A percentile compares a stretch with the other conserved stretches of the same genome.
These are phyloP conservation scores for Arctium minus DNA, from an alignment of 129 eudicot species.

Conservation along the genomic window DNA sequence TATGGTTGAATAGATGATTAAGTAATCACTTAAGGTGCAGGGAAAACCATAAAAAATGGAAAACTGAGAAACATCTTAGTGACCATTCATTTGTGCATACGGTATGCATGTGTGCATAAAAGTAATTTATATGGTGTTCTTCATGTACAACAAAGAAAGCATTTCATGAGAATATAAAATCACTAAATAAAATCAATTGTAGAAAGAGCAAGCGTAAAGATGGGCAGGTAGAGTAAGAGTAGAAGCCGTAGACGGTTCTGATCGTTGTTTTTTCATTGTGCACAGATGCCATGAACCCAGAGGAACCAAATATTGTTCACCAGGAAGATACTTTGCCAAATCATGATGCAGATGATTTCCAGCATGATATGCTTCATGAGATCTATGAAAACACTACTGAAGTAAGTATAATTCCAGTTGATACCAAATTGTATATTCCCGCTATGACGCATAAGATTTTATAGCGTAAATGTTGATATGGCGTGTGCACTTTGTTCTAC, in stretches of 20 bases:
- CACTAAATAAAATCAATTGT: neutral
- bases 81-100: neutral
- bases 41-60: neutral
- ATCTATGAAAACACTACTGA: conserved; percentile 45
- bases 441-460: neutral
- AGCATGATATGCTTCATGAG: conserved; percentile 58
- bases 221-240: too few relatives aligned
- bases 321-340: conserved; percentile 36
- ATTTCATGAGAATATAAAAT: neutral
- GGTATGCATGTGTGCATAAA: neutral
- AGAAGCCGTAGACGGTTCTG: neutral
- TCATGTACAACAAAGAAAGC: neutral
- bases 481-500: neutral
- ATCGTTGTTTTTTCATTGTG: conserved; percentile 10
- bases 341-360: conserved; percentile 39
- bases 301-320: conserved; percentile 36
- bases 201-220: too few relatives aligned
- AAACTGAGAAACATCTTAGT: neutral
- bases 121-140: neutral
- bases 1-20: neutral
- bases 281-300: conserved; percentile 40
- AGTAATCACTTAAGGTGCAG: neutral
- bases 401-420: conserved; percentile 44
- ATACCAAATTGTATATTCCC: neutral
- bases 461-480: neutral